phyloP scores from a whole-genome alignment of 1,284 basidiomycete genomes.

The Naganishia cerealis region DNA sequence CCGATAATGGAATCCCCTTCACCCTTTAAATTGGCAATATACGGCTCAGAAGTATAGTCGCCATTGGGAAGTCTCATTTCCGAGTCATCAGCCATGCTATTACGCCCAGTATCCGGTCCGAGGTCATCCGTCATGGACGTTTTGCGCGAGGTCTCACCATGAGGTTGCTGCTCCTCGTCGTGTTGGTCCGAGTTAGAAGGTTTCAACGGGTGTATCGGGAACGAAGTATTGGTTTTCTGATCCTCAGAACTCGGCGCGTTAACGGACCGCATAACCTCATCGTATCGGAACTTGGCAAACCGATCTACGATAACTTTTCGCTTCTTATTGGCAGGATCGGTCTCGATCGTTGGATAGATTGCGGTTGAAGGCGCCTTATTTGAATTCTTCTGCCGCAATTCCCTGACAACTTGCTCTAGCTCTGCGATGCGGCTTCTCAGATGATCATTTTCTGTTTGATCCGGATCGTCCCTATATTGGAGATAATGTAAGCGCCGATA shows the following conservation, averaged over 20 bases:
- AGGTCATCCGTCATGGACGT: slow-evolving; percentile 16
- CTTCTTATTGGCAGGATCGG: slow-evolving; percentile 38
- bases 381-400: slow-evolving; percentile 55
- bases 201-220: background rate
- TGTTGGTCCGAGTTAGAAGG: background rate
- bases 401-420: slow-evolving; percentile 80
- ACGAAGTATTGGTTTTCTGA: slow-evolving; percentile 4
- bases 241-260: slow-evolving; percentile 13
- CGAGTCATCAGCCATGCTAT: background rate
- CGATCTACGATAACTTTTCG: slow-evolving; percentile 50
- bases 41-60: slow-evolving; percentile 30
- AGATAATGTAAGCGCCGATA: slow-evolving; percentile 29
- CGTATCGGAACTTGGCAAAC: slow-evolving; percentile 50
- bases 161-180: background rate
- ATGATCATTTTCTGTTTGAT: slow-evolving; percentile 75
- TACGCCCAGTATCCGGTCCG: background rate
- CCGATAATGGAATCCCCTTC: slow-evolving; percentile 31
- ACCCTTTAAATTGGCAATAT: slow-evolving; percentile 16
- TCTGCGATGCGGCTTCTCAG: slow-evolving; percentile 81
- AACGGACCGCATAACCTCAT: slow-evolving; percentile 41
- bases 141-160: slow-evolving; percentile 9
- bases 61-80: slow-evolving; percentile 17
- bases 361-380: slow-evolving; percentile 13
- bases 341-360: background rate
- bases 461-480: slow-evolving; percentile 70